A percentile compares a stretch with the other conserved stretches of the same genome.
Evolutionary conservation across 139 green algal genomes (phyloP).

Genomic region (Yamagishiella unicocca): DNA sequence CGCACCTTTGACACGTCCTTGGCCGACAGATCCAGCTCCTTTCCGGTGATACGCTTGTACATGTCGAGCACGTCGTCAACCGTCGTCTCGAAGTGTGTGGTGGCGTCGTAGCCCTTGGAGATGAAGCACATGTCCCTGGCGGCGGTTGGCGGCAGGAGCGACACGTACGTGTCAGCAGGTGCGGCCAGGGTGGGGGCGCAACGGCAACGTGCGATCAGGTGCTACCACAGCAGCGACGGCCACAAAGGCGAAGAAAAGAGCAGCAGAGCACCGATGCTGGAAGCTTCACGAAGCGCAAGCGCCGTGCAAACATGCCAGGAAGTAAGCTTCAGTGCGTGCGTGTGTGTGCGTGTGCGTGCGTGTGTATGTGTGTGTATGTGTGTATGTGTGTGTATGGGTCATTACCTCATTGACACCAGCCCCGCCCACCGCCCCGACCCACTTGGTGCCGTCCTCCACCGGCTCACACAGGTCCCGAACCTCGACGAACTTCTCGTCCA

Average conservation of each 20-base stretch:
- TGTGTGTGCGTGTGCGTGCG: no score
- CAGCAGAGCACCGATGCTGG: neutral
- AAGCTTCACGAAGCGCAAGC: no score
- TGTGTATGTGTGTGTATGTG: no score
- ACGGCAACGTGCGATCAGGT: neutral
- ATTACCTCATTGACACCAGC: neutral
- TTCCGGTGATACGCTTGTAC: constrained; percentile 94
- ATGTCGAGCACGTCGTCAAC: constrained; percentile 96
- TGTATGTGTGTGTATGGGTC: neutral
- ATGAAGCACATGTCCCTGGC: constrained; percentile 89
- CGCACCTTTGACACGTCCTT: constrained; percentile 51
- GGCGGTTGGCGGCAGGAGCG: neutral
- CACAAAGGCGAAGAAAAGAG: no score
- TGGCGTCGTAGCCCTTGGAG: constrained; percentile 96
- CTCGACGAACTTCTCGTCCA: constrained; percentile 96
- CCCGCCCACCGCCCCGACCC: neutral
- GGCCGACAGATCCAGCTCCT: constrained; percentile 59
- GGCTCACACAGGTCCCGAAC: constrained; percentile 87
- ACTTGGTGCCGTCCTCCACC: constrained; percentile 76
- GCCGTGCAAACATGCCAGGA: no score
- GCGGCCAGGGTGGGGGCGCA: neutral
- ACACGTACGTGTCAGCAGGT: no score
- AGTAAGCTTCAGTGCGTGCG: no score
- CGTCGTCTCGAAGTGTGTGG: constrained; percentile 98
- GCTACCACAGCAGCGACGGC: neutral